Evolutionary conservation across 2,329 filamentous ascomycete species (phyloP).

Genomic region (Hypomyces perniciosus): DNA sequence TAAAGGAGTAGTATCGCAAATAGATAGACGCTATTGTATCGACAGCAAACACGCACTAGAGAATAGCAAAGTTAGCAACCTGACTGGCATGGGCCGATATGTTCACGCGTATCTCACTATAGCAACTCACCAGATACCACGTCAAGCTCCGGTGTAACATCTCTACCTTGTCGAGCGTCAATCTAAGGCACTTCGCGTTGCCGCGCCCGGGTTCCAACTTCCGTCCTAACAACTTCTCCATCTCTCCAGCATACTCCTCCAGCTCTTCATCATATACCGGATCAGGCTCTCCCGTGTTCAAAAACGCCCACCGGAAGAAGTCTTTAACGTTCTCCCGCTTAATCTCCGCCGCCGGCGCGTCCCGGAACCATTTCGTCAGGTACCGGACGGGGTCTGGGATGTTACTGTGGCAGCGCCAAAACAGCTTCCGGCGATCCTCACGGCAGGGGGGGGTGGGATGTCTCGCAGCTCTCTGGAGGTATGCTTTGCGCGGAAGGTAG

Average conservation of each 20-base stretch:
- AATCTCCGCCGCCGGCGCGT: constrained; percentile 46
- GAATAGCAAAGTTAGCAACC: constrained; percentile 10
- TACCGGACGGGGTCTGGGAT: constrained; percentile 48
- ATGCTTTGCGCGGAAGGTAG: constrained; percentile 45
- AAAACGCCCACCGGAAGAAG: constrained; percentile 56
- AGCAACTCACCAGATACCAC: constrained; percentile 48
- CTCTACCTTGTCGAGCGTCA: constrained; percentile 52
- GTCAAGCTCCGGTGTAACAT: constrained; percentile 49
- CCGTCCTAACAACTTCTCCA: constrained; percentile 46
- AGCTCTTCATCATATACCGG: constrained; percentile 46
- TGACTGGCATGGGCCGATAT: neutral
- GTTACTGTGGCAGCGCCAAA: constrained; percentile 43
- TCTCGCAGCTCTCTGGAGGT: constrained; percentile 44
- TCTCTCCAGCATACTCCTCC: constrained; percentile 45
- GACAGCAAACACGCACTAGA: constrained; percentile 40
- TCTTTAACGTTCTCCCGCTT: constrained; percentile 54
- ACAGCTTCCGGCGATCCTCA: constrained; percentile 43
- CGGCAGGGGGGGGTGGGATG: constrained; percentile 41
- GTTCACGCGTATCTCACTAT: neutral
- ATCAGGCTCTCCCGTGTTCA: constrained; percentile 39
- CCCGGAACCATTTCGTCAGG: constrained; percentile 52
- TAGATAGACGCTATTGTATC: constrained; percentile 32
- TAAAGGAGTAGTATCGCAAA: constrained; percentile 39
- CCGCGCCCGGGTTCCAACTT: constrained; percentile 47
- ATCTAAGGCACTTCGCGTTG: constrained; percentile 44